Conservation (phyloP, 2,329 filamentous ascomycete species). For the Didymella pomorum region DNA sequence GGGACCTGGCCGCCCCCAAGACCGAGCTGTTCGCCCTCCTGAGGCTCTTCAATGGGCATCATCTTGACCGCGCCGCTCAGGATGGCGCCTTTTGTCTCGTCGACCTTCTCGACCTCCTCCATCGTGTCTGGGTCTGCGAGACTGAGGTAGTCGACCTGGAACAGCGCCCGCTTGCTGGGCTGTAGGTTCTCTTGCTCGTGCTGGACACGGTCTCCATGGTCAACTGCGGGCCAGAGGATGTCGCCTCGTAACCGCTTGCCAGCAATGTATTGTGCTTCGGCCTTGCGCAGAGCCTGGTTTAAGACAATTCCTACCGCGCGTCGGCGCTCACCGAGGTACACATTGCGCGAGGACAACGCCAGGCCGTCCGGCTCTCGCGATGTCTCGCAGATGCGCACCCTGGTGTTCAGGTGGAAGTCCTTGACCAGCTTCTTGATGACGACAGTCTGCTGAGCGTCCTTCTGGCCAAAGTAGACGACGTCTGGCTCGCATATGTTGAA, state of each 20-base stretch:
- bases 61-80: conserved; percentile 92
- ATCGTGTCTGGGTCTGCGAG: conserved; percentile 85
- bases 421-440: conserved; percentile 85
- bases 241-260: conserved; percentile 65
- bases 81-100: conserved; percentile 76
- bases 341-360: conserved; percentile 91
- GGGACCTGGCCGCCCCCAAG: conserved; percentile 76
- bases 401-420: conserved; percentile 82
- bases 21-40: conserved; percentile 72
- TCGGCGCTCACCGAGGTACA: conserved; percentile 83
- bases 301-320: conserved; percentile 77
- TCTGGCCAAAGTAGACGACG: conserved; percentile 92
- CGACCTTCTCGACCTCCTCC: conserved; percentile 76
- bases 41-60: conserved; percentile 76
- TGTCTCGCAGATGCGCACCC: conserved; percentile 78
- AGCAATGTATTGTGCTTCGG: conserved; percentile 70
- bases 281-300: conserved; percentile 71
- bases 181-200: conserved; percentile 68
- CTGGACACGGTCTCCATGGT: conserved; percentile 64
- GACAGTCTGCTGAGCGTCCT: conserved; percentile 96
- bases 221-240: conserved; percentile 75
- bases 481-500: conserved; percentile 84
- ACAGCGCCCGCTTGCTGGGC: conserved; percentile 69
- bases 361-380: conserved; percentile 80
- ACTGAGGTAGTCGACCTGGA: conserved; percentile 92